phyloP scores from a whole-genome alignment of 805 yeast genomes.

The Vanderwaltozyma yarrowii region DNA sequence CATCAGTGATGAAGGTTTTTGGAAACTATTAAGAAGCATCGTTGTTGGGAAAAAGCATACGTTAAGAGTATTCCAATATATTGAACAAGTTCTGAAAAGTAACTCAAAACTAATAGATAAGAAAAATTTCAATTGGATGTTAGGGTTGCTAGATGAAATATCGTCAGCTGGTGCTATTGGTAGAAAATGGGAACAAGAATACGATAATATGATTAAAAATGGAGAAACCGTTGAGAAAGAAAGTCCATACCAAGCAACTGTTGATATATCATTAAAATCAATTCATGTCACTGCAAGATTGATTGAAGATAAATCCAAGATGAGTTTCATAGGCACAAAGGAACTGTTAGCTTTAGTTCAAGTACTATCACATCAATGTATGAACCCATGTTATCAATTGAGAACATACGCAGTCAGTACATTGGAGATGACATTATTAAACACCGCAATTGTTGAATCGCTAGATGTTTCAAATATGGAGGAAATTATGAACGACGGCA shows the following conservation, averaged over 20 bases:
- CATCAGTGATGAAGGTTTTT: conserved; percentile 41
- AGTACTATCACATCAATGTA: conserved; percentile 80
- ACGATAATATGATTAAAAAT: conserved; percentile 34
- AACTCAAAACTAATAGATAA: conserved; percentile 31
- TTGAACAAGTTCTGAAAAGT: conserved; percentile 32
- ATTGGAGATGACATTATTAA: conserved; percentile 33
- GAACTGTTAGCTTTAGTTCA: conserved; percentile 52
- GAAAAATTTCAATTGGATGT: conserved; percentile 49
- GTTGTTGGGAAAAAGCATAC: conserved; percentile 36
- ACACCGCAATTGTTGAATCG: conserved; percentile 14
- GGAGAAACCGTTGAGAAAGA: conserved; percentile 36
- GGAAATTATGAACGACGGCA: conserved; percentile 59
- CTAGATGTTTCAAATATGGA: conserved; percentile 35
- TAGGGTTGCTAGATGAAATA: conserved; percentile 68
- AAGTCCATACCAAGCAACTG: conserved; percentile 43
- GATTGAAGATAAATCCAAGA: conserved; percentile 26
- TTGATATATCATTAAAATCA: conserved; percentile 51
- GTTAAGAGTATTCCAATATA: conserved; percentile 36
- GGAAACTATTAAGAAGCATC: conserved; percentile 43
- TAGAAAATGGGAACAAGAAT: conserved; percentile 63
- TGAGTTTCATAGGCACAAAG: conserved; percentile 15
- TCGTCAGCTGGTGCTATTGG: conserved; percentile 77
- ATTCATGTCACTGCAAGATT: conserved; percentile 50
- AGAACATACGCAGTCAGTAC: conserved; percentile 53
- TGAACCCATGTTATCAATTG: conserved; percentile 76